Evolutionary conservation across 2,329 filamentous ascomycete species (phyloP), one percentile per base, ranked within the genome.

Genomic region (Monosporascus sp.): DNA sequence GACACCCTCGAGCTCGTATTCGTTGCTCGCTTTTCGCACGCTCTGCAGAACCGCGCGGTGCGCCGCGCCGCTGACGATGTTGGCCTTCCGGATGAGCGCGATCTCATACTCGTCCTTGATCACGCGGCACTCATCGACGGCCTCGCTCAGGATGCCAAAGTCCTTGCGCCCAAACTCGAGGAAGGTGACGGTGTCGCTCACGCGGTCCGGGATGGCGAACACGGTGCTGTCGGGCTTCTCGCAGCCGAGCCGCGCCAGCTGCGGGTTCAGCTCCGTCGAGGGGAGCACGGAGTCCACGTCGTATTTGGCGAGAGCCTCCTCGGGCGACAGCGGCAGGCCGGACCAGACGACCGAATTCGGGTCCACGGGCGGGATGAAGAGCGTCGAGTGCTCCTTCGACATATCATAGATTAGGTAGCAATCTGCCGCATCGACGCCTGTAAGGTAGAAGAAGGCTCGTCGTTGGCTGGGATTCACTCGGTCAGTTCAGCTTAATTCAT

Each of bases 341-440:
- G 88, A 89, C 93, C 93, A 99, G 66, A 97, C 90, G 54, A 97
- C 91, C 51, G 85, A 85, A 44, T 94, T 89, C n/a, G 90, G 82
- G 62, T 96, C 85, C 63, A 92, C 82, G 17, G 91, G 89, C 2
- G 94, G 93, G 63, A 99, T 93, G 74, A 92, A 99, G 48, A 99
- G 83, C 3, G 87, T 95, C 41, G 92, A 82, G 62, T 84, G 83
- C 59, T 84, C 80, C 47, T 82, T 79, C 46, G 81, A 76, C 53
- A 96, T 86, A 59, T 96, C 87, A 75, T 97, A 96, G 52, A 87
- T 81, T 55, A 90, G 81, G 67, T 86, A 85, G 63, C 87, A 87
- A 70, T 97, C 91, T 54, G 92, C 82, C 31, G 95, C 79, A 57
- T 77, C 60, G 66, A 85, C 95, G 62, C 94, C 94, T 24, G 90